Conservation (phyloP, 768 basidiomycete genomes). For the Trametes maxima region DNA sequence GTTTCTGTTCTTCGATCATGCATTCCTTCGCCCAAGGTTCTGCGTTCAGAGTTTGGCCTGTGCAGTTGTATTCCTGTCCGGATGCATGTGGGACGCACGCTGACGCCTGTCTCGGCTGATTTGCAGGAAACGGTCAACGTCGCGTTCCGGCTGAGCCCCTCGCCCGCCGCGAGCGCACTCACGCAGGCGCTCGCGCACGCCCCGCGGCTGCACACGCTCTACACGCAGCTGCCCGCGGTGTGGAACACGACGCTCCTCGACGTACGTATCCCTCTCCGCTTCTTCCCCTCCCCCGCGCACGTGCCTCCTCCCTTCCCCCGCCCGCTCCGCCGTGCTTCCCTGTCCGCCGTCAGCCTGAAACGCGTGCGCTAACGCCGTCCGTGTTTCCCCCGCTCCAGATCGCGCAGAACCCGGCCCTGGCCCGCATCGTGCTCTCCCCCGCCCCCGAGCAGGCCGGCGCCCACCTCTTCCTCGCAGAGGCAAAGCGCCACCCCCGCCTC, state of each 20-base stretch:
- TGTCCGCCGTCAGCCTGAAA: constrained; percentile 3
- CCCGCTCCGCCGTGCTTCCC: background rate
- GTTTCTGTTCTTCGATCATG: background rate
- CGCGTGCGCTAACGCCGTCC: background rate
- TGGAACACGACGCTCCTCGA: constrained; percentile 59
- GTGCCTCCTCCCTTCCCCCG: background rate
- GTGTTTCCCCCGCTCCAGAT: constrained; percentile 17
- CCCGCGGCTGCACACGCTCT: constrained; percentile 49
- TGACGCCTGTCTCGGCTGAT: constrained; percentile 9
- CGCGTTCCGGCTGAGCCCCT: constrained; percentile 57
- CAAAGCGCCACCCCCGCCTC: constrained; percentile 52
- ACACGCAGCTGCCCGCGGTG: constrained; percentile 56
- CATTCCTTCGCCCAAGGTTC: background rate
- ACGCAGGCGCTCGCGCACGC: constrained; percentile 43
- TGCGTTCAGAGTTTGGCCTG: background rate
- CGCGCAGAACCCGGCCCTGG: constrained; percentile 46
- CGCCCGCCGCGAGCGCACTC: constrained; percentile 30
- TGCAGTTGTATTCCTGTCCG: too few relatives aligned
- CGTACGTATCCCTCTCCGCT: constrained; percentile 34
- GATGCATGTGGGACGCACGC: constrained; percentile 9
- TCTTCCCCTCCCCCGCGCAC: background rate
- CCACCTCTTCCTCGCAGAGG: constrained; percentile 60
- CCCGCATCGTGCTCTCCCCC: constrained; percentile 42
- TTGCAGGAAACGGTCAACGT: constrained; percentile 54
- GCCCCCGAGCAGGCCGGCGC: constrained; percentile 44